Evolutionary conservation across 1,284 basidiomycete genomes (phyloP).

Genomic region (Cryptococcus sp.): DNA sequence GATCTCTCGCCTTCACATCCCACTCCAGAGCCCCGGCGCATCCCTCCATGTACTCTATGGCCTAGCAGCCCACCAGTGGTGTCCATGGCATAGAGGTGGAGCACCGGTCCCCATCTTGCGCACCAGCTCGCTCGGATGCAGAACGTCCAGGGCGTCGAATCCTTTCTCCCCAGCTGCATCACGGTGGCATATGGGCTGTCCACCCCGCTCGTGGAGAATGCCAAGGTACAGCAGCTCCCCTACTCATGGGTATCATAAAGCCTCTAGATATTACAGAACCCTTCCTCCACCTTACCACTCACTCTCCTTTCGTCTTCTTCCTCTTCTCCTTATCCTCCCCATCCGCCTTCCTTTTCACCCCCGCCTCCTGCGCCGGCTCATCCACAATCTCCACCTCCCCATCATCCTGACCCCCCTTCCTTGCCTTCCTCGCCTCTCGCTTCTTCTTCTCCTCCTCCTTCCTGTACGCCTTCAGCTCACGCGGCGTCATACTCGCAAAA

Average conservation of each 20-base stretch:
- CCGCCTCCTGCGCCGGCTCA: constrained; percentile 16
- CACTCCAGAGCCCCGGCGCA: no score
- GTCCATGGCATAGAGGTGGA: constrained; percentile 5
- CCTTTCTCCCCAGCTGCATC: constrained; percentile 14
- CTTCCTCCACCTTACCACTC: constrained; percentile 16
- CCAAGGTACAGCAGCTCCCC: not conserved
- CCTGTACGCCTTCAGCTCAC: constrained; percentile 41
- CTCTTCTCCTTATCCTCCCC: constrained; percentile 15
- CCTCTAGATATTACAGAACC: no score
- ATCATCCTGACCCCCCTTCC: constrained; percentile 23
- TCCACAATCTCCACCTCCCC: constrained; percentile 17
- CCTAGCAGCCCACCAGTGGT: constrained; percentile 19
- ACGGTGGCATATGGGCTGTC: not conserved
- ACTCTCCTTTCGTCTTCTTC: constrained; percentile 36
- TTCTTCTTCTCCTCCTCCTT: constrained; percentile 44
- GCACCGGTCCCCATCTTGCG: constrained; percentile 26
- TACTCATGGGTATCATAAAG: not conserved
- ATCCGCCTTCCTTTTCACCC: constrained; percentile 14
- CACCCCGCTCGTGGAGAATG: not conserved
- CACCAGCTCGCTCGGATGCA: constrained; percentile 17
- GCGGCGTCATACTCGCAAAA: constrained; percentile 25
- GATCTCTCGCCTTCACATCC: no score
- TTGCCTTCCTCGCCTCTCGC: constrained; percentile 40
- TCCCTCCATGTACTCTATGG: no score
- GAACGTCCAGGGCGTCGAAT: constrained; percentile 3